These are phyloP conservation scores for Penicillium antarcticum DNA, from an alignment of 495 filamentous ascomycete species.

Conservation along the genomic window DNA sequence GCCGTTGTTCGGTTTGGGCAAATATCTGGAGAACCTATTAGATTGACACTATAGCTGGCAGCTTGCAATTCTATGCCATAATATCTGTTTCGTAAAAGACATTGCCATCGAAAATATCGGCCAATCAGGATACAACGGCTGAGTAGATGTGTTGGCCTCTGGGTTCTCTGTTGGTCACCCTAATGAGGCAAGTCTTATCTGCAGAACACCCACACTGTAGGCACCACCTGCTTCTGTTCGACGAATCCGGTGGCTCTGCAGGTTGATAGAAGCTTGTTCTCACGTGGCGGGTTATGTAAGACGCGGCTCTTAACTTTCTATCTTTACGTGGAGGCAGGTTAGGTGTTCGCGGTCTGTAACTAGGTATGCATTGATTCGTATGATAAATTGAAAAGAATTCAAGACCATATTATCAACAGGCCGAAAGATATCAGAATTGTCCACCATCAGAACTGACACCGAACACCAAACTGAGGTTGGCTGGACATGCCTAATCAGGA, in stretches of 20 bases:
- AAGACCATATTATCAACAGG: too few species aligned
- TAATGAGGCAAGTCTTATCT: slow-evolving; percentile 5
- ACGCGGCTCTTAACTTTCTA: too few species aligned
- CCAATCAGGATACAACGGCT: slow-evolving; percentile 15
- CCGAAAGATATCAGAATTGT: too few species aligned
- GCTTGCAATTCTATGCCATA: slow-evolving; percentile 6
- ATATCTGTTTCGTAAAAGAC: slow-evolving; percentile 21
- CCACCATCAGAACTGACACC: too few species aligned
- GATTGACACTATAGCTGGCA: background rate
- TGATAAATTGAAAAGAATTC: too few species aligned
- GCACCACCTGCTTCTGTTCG: background rate
- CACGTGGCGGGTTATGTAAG: slow-evolving; percentile 1
- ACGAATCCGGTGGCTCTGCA: background rate
- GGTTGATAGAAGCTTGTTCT: slow-evolving; percentile 10
- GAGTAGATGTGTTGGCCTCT: background rate
- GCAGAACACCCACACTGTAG: background rate
- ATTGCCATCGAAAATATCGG: background rate
- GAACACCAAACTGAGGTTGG: background rate
- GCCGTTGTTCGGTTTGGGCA: slow-evolving; percentile 14
- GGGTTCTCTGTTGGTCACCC: background rate
- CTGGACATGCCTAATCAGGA: slow-evolving; percentile 21
- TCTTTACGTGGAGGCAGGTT: too few species aligned
- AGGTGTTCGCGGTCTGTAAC: too few species aligned
- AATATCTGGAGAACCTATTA: slow-evolving; percentile 20
- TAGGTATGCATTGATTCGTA: too few species aligned